A percentile compares a stretch with the other conserved stretches of the same genome.
Conservation (phyloP, 129 eudicot genomes). For the Ambrosia artemisiifolia region DNA sequence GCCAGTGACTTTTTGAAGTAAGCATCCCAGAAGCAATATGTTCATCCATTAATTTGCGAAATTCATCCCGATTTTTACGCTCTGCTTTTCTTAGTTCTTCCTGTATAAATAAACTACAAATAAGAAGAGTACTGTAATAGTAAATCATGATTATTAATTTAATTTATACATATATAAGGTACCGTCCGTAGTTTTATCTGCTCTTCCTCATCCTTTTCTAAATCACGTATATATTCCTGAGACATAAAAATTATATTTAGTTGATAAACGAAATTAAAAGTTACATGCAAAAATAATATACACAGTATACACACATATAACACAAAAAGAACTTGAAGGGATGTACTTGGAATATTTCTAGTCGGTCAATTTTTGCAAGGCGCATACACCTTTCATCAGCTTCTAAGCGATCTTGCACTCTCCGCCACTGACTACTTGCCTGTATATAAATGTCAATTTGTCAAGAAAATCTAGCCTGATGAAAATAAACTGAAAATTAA, state of each 20-base stretch:
- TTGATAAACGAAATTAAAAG: neutral
- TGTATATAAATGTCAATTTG: slow-evolving; percentile 24
- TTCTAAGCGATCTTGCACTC: slow-evolving; percentile 95
- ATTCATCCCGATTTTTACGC: slow-evolving; percentile 91
- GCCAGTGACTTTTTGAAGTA: slow-evolving; percentile 70
- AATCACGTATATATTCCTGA: slow-evolving; percentile 83
- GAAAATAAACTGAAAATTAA: neutral
- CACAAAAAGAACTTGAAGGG: neutral
- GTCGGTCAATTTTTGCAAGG: slow-evolving; percentile 82
- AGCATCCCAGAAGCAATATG: slow-evolving; percentile 72
- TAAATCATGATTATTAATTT: neutral
- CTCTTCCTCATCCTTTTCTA: slow-evolving; percentile 93
- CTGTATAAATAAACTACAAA: slow-evolving; percentile 31
- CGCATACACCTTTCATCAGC: slow-evolving; percentile 84
- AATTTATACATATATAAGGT: neutral
- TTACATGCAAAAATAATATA: neutral
- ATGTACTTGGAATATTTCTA: slow-evolving; percentile 86
- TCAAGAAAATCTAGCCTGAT: slow-evolving; percentile 13
- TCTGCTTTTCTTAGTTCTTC: slow-evolving; percentile 86
- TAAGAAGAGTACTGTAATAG: slow-evolving; percentile 16
- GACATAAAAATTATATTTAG: slow-evolving; percentile 21
- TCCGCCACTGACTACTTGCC: slow-evolving; percentile 99
- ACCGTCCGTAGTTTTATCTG: slow-evolving; percentile 79
- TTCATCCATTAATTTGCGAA: slow-evolving; percentile 89
- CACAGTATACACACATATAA: neutral